Evolutionary conservation across 108 stramenopile species (phyloP), one percentile per base, ranked within the genome.

Genomic region (Stephanodiscus minutulus): DNA sequence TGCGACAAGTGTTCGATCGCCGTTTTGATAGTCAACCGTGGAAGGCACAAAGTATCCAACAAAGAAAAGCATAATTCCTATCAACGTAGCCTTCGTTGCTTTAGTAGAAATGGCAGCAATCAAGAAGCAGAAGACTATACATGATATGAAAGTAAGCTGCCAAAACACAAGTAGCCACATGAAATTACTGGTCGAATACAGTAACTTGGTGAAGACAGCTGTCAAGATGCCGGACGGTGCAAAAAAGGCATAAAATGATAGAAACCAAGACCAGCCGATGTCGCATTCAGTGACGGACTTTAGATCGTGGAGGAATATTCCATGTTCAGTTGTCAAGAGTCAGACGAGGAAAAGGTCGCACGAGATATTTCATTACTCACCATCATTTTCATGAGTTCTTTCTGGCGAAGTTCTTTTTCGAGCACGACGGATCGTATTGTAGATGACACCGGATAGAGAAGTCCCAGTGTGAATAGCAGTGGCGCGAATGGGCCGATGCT

Each of bases 321-420:
- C 0, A 29, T 52, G 20, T 17, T 33, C 29, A 6, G 59, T 21
- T 41, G 28, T 25, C 33, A n/a, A 27, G 36, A n/a, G 0, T 60
- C 20, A 21, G 36, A 43, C 43, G 59, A 2, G 9, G n/a, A 35
- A 58, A 36, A 41, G 37, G 21, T 21, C 36, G n/a, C 0, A 39
- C 0, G 1, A 37, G 35, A 35, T 4, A 10, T 35, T 39, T n/a
- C 29, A 1, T 9, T 17, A 36, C 59, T 21, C 59, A 39, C 59
- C 92, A 93, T 93, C 88, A 93, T 93, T 68, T 93, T 93, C 89
- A 93, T 88, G 5, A 93, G 82, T 66, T 93, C 92, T 66, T 93
- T 93, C 70, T 93, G 92, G 15, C 87, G 81, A 27, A 83, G 64
- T 61, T 93, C 89, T 64, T 93, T 93, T 49, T 93, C 92, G 1